Percentiles rank a stretch among this genome's conserved stretches.
Conservation (phyloP, 331 rosid species). For the Arachis monticola region DNA sequence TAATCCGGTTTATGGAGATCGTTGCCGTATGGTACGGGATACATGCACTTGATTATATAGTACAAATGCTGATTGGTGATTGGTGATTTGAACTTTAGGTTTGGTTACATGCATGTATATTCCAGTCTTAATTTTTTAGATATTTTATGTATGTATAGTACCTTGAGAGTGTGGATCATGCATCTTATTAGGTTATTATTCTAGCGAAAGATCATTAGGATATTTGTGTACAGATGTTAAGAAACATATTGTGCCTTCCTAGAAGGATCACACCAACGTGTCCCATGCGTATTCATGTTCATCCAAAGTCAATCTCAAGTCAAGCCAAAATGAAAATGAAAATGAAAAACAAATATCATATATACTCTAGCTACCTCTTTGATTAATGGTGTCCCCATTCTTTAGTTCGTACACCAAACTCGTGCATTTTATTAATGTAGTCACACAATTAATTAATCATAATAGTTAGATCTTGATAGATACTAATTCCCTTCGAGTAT, state of each 20-base stretch:
- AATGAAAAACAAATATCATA: not conserved
- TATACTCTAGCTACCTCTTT: not conserved
- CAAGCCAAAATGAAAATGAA: slow-evolving; percentile 10
- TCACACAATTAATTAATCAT: too few relatives aligned
- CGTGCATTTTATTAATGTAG: not conserved
- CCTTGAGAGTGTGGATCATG: not conserved
- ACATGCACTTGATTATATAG: slow-evolving; percentile 25
- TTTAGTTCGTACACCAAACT: not conserved
- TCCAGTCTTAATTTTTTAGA: too few relatives aligned
- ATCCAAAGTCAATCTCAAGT: slow-evolving; percentile 37
- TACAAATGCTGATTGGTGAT: slow-evolving; percentile 36
- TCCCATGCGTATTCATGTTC: not conserved
- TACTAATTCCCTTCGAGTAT: too few relatives aligned
- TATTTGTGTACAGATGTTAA: not conserved
- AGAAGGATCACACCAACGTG: slow-evolving; percentile 42
- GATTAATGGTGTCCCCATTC: not conserved
- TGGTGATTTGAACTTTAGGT: slow-evolving; percentile 26
- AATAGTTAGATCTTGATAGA: too few relatives aligned
- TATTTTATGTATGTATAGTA: not conserved
- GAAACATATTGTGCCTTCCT: slow-evolving; percentile 35
- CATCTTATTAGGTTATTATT: not conserved
- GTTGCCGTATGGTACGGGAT: slow-evolving; percentile 29
- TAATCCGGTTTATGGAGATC: not conserved
- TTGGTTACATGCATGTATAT: slow-evolving; percentile 30
- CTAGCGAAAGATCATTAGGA: slow-evolving; percentile 1